Evolutionary conservation across 192 early-diverging fungal genomes (phyloP).

Genomic region (Coemansia sp.): DNA sequence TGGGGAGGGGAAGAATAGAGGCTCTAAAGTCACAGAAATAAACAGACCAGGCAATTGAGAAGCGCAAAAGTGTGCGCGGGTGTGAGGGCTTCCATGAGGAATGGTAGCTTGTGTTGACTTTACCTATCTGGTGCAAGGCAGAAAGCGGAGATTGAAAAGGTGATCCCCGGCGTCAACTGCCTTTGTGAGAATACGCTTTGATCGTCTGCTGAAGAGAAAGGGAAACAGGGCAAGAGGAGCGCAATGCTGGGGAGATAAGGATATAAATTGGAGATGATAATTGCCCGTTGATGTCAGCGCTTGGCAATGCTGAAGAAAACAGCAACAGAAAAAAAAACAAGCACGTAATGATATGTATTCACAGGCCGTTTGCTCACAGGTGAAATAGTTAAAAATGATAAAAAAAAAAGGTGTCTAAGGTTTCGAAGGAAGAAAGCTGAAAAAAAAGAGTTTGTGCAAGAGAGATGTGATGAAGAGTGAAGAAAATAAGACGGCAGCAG

Average conservation of each 20-base stretch:
- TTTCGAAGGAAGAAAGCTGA: not conserved
- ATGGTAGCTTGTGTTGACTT: not conserved
- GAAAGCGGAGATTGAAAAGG: conserved; percentile 13
- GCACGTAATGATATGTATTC: not conserved
- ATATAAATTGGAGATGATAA: not conserved
- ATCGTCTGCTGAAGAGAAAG: not conserved
- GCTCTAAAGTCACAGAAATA: conserved; percentile 4
- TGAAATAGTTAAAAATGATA: not conserved
- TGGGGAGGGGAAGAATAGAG: not conserved
- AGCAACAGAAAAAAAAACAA: not conserved
- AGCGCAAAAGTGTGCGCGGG: not conserved
- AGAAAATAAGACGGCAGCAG: not conserved
- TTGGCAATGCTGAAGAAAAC: not conserved
- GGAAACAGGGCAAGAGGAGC: not conserved
- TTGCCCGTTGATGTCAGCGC: not conserved
- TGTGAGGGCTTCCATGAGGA: not conserved
- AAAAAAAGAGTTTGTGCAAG: conserved; percentile 5
- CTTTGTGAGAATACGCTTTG: not conserved
- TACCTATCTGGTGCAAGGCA: conserved; percentile 5
- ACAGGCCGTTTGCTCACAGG: not conserved
- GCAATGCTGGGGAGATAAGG: not conserved
- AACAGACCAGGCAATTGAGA: not conserved
- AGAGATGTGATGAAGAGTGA: not conserved
- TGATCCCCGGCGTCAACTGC: not conserved
- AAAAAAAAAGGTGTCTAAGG: not conserved